Evolutionary conservation across 495 filamentous ascomycete species (phyloP).

Genomic region (Aspergillus avenaceus): DNA sequence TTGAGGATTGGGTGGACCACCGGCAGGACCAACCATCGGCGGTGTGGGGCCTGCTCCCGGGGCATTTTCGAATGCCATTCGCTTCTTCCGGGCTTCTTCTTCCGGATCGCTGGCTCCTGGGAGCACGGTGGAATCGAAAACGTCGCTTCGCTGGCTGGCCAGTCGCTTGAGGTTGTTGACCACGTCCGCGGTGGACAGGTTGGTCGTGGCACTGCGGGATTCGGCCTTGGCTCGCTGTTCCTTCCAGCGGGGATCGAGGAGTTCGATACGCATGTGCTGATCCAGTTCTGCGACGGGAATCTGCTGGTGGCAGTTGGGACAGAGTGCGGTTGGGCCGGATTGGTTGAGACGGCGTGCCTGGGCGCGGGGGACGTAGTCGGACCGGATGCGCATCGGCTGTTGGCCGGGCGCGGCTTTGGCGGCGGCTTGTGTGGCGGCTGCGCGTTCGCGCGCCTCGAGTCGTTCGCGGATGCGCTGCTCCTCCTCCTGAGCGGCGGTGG

Average conservation of each 20-base stretch:
- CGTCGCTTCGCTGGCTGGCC: conserved; percentile 82
- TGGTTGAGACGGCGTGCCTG: conserved; percentile 61
- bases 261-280: conserved; percentile 92
- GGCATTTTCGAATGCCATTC: conserved; percentile 50
- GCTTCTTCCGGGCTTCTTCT: conserved; percentile 73
- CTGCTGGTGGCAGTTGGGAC: conserved; percentile 90
- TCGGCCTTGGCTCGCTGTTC: conserved; percentile 89
- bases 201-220: conserved; percentile 78
- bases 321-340: conserved; percentile 66
- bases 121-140: conserved; percentile 66
- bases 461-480: conserved; percentile 63
- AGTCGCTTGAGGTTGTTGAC: conserved; percentile 95
- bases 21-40: conserved; percentile 23
- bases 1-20: conserved; percentile 32
- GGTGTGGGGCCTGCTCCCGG: conserved; percentile 21
- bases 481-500: conserved; percentile 57
- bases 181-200: conserved; percentile 80
- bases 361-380: conserved; percentile 85
- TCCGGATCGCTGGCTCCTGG: conserved; percentile 41
- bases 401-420: conserved; percentile 61
- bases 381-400: conserved; percentile 82
- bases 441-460: conserved; percentile 63
- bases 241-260: conserved; percentile 94
- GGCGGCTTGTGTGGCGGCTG: conserved; percentile 73
- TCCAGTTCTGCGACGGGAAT: conserved; percentile 84